phyloP scores from a whole-genome alignment of 2,329 filamentous ascomycete genomes.

The Aureobasidium sp. region DNA sequence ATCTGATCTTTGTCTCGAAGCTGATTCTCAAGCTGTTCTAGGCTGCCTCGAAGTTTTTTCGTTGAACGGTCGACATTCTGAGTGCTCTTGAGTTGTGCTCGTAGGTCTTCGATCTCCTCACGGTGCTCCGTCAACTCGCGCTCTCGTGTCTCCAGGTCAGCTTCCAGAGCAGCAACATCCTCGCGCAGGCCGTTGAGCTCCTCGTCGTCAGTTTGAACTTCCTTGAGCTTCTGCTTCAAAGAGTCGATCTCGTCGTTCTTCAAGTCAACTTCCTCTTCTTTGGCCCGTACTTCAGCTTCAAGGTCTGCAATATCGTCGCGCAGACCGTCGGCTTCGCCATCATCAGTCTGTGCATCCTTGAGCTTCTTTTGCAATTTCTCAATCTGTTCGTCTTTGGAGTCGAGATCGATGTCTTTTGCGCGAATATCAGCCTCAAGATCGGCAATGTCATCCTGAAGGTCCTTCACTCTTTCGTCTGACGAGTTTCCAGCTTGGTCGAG shows the following conservation, averaged over 20 bases:
- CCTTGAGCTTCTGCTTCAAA: constrained; percentile 34
- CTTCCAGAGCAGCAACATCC: constrained; percentile 45
- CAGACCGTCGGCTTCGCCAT: constrained; percentile 52
- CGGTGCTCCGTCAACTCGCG: constrained; percentile 33
- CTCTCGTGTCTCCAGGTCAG: constrained; percentile 46
- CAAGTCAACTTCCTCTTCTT: constrained; percentile 37
- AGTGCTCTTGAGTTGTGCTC: constrained; percentile 13
- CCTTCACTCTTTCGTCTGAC: constrained; percentile 25
- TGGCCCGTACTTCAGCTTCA: constrained; percentile 45
- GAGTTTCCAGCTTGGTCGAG: constrained; percentile 31
- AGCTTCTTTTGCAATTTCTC: constrained; percentile 38
- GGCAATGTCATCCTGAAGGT: constrained; percentile 44
- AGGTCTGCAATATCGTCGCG: constrained; percentile 46
- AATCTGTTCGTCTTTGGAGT: constrained; percentile 45
- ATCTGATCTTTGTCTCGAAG: constrained; percentile 30
- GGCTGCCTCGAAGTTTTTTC: constrained; percentile 32
- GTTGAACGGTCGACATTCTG: constrained; percentile 32
- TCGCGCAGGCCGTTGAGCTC: constrained; percentile 56
- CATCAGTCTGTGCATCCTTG: constrained; percentile 25
- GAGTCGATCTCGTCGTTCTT: constrained; percentile 47
- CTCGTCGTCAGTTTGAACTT: constrained; percentile 25
- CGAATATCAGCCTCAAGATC: constrained; percentile 48
- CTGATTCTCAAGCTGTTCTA: constrained; percentile 29
- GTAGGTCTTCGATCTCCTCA: constrained; percentile 15
- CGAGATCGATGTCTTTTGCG: constrained; percentile 33